Evolutionary conservation across 2,329 filamentous ascomycete genomes (phyloP).

Genomic region (Fonsecaea erecta): DNA sequence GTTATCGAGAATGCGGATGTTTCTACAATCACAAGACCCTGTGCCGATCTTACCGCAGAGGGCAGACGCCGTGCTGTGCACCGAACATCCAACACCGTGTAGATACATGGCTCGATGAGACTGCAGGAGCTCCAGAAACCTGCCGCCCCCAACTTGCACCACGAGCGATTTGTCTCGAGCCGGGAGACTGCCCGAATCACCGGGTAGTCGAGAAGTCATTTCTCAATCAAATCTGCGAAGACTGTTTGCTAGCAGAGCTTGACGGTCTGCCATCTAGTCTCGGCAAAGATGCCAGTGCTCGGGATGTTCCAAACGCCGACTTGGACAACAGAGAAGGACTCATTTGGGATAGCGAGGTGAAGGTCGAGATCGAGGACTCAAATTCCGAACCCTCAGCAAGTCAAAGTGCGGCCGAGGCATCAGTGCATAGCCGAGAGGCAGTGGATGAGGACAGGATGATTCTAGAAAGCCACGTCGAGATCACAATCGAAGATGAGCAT

Average conservation of each 20-base stretch:
- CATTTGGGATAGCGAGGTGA: constrained; percentile 36
- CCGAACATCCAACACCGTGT: constrained; percentile 18
- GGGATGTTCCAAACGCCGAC: background rate
- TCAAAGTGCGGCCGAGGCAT: background rate
- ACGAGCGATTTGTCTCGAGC: constrained; percentile 16
- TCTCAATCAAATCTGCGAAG: constrained; percentile 37
- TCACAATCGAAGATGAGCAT: constrained; percentile 26
- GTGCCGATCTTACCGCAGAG: constrained; percentile 22
- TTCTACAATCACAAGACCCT: constrained; percentile 29
- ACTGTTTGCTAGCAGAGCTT: constrained; percentile 33
- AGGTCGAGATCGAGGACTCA: constrained; percentile 31
- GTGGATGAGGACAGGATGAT: constrained; percentile 21
- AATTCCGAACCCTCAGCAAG: background rate
- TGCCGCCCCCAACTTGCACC: background rate
- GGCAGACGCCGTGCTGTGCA: constrained; percentile 15
- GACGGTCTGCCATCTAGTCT: background rate
- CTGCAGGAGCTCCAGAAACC: background rate
- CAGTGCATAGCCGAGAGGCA: background rate
- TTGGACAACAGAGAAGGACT: constrained; percentile 24
- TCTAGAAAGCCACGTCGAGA: constrained; percentile 33
- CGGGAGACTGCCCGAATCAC: constrained; percentile 28
- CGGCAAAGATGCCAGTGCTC: background rate
- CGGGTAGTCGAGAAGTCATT: constrained; percentile 31
- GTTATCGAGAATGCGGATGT: constrained; percentile 37
- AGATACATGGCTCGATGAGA: constrained; percentile 21